These are phyloP conservation scores for Trichoderma sp. DNA, from an alignment of 2,329 filamentous ascomycete species.

Conservation along the genomic window DNA sequence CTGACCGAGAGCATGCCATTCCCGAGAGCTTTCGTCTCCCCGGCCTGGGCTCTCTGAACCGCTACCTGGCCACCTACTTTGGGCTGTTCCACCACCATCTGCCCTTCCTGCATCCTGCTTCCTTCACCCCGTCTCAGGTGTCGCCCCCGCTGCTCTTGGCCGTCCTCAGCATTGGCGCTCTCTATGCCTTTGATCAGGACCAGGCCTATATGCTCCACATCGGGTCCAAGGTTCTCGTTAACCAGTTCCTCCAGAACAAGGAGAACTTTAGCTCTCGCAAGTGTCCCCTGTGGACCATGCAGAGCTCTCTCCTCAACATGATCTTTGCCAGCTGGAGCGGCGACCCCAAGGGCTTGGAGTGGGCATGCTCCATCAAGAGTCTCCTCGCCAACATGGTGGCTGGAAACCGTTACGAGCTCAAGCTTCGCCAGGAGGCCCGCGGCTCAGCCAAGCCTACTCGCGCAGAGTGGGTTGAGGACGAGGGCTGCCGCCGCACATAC, in stretches of 20 bases:
- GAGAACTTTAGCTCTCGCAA: slow-evolving; percentile 98
- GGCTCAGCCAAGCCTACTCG: slow-evolving; percentile 74
- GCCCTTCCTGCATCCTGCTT: slow-evolving; percentile 90
- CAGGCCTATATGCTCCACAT: slow-evolving; percentile 97
- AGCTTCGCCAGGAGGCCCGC: slow-evolving; percentile 86
- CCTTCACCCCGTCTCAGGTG: slow-evolving; percentile 78
- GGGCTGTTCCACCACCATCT: slow-evolving; percentile 95
- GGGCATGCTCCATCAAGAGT: slow-evolving; percentile 99
- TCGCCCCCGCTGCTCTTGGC: slow-evolving; percentile 84
- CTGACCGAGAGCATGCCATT: slow-evolving; percentile 79
- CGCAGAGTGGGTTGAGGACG: slow-evolving; percentile 93
- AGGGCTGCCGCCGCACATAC: slow-evolving; percentile 94
- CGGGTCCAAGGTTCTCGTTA: slow-evolving; percentile 94
- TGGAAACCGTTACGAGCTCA: slow-evolving; percentile 93
- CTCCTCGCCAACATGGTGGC: slow-evolving; percentile 98
- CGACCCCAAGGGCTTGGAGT: slow-evolving; percentile 94
- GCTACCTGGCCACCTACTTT: slow-evolving; percentile 94
- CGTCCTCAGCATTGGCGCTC: slow-evolving; percentile 89
- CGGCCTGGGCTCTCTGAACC: slow-evolving; percentile 76
- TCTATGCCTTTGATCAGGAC: slow-evolving; percentile 97
- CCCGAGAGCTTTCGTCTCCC: slow-evolving; percentile 90
- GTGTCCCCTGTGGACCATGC: slow-evolving; percentile 97
- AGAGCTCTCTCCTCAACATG: slow-evolving; percentile 96
- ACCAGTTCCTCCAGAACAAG: slow-evolving; percentile 96
- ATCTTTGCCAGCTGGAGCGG: slow-evolving; percentile 99